A percentile compares a stretch with the other conserved stretches of the same genome.
Evolutionary conservation across 192 early-diverging fungal species (phyloP).

Genomic region (Dimargaris xerosporica): DNA sequence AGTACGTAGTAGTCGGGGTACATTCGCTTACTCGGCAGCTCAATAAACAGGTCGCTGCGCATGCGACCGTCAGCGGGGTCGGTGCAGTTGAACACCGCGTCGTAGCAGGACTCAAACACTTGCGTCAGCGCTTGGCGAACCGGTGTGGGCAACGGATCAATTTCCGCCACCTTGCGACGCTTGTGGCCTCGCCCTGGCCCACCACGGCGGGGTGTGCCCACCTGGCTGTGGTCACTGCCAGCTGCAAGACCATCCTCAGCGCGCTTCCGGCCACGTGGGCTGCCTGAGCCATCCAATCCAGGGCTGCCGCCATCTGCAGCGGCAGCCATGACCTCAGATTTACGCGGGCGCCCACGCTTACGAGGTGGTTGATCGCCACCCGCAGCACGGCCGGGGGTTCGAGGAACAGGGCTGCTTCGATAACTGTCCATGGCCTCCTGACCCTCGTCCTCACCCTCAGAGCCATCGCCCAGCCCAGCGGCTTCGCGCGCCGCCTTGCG

Average conservation of each 20-base stretch:
- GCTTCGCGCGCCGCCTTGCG: constrained; percentile 14
- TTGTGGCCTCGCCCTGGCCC: constrained; percentile 16
- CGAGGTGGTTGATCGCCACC: constrained; percentile 11
- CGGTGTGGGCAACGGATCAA: constrained; percentile 32
- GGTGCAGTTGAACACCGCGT: constrained; percentile 39
- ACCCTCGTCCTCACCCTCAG: background rate
- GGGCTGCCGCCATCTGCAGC: background rate
- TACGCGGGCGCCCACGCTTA: constrained; percentile 27
- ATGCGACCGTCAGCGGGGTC: constrained; percentile 28
- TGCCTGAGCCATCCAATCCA: background rate
- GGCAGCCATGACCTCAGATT: background rate
- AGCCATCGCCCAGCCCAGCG: constrained; percentile 9
- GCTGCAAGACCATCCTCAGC: constrained; percentile 21
- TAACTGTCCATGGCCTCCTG: background rate
- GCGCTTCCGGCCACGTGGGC: constrained; percentile 7
- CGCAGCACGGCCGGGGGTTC: background rate
- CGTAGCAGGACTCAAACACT: constrained; percentile 39
- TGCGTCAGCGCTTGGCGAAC: constrained; percentile 37
- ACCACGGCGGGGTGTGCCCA: constrained; percentile 15
- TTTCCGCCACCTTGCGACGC: constrained; percentile 25
- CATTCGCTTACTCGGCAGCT: constrained; percentile 44
- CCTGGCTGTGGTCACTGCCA: constrained; percentile 11
- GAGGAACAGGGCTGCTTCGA: background rate
- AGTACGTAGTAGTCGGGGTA: constrained; percentile 87
- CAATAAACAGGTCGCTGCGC: constrained; percentile 62